Conservation (phyloP, 169 alveolate species). For the Cryptosporidium felis region DNA sequence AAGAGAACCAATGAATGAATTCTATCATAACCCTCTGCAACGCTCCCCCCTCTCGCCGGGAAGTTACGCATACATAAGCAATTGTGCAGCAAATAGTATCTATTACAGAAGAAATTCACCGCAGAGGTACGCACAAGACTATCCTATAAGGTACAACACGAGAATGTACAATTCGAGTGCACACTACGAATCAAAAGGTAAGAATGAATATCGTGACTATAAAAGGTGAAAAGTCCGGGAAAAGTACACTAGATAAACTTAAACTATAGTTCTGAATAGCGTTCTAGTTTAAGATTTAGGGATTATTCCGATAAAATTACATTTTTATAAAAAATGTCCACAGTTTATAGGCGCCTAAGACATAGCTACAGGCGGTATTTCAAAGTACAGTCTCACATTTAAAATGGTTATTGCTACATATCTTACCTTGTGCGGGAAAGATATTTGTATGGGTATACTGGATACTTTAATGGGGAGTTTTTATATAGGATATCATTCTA, state of each 20-base stretch:
- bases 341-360: constrained; percentile 1
- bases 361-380: not conserved
- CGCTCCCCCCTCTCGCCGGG: too few species aligned
- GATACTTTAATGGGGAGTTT: constrained; percentile 5
- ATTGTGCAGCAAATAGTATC: too few species aligned
- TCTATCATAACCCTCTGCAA: too few species aligned
- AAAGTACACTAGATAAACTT: not conserved
- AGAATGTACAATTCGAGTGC: not conserved
- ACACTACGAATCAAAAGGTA: not conserved
- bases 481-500: not conserved
- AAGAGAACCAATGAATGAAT: too few species aligned
- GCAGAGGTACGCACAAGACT: not conserved
- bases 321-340: not conserved
- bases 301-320: not conserved
- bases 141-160: not conserved
- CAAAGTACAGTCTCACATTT: constrained; percentile 1
- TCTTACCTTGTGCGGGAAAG: not conserved
- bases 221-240: not conserved
- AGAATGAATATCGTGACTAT: constrained; percentile 6
- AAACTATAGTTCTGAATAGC: not conserved
- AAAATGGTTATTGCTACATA: not conserved
- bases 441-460: not conserved
- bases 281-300: not conserved
- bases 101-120: not conserved
- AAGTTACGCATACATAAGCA: too few species aligned